Evolutionary conservation across 2,329 filamentous ascomycete genomes (phyloP), one percentile per base, ranked within the genome.

Genomic region (Eutypa lata): DNA sequence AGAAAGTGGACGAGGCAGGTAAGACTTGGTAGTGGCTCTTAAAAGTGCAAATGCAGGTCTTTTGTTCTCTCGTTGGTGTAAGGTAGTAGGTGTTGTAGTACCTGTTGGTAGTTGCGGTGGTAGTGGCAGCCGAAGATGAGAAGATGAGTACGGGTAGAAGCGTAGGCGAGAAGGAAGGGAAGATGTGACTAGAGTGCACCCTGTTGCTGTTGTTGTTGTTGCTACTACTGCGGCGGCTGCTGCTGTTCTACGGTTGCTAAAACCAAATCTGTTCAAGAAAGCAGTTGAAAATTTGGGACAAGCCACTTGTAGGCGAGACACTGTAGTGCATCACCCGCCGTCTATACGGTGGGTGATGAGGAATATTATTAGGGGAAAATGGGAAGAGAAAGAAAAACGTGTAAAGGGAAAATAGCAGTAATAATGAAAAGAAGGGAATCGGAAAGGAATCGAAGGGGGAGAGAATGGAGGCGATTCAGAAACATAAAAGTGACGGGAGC

Each of bases 381-480:
- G 55, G 58, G 59, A 59, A 58, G 60, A 58, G 56, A 62, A 59
- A 60, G 53, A 38, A 44, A 53, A 53, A 50, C 51, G 45, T 55
- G 47, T 58, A 62, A 64, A 61, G 56, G 65, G 67, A 70, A 69
- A 69, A 68, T 31, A 31, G 26, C 10, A 31, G 26, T 31, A 31
- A 31, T 31, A 5, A 31, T 31, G 26, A 31, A 31, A 31, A 31
- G 26, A 31, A 31, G 26, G 26, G 65, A 66, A 68, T 38, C 35
- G 35, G 65, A 65, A 64, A 69, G 66, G 61, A 60, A 65, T 63
- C 58, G 57, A 64, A 65, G 61, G 62, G 64, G 59, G 59, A 61
- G 62, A 68, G 61, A 57, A 56, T 59, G 56, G 50, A 52, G 50
- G 56, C 52, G 55, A 53, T 47, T 24, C 24, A 49, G 51, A 40